Evolutionary conservation across 441 rosid species (phyloP).

Genomic region (Erodium moschatum): DNA sequence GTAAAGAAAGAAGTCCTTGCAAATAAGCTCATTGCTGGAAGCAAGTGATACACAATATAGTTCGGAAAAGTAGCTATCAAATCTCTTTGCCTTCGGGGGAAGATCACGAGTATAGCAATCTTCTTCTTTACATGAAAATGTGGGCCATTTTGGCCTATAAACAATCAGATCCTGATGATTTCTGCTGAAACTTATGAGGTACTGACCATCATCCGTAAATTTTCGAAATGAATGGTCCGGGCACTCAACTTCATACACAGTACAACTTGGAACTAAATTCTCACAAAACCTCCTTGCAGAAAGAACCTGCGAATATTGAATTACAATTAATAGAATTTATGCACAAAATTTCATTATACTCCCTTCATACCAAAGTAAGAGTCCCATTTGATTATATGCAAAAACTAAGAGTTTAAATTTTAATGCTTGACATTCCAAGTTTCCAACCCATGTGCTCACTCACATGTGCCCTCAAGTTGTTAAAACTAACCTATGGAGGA

Average conservation of each 20-base stretch:
- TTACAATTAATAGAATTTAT: conserved; percentile 13
- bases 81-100: conserved; percentile 56
- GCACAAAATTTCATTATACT: background rate
- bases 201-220: conserved; percentile 89
- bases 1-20: conserved; percentile 88
- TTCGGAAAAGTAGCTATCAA: conserved; percentile 81
- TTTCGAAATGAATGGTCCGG: conserved; percentile 87
- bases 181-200: conserved; percentile 80
- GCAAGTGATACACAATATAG: conserved; percentile 66
- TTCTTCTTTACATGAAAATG: conserved; percentile 56
- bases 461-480: background rate
- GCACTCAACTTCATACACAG: conserved; percentile 74
- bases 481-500: background rate
- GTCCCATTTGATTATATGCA: background rate
- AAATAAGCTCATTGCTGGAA: conserved; percentile 68
- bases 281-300: conserved; percentile 76
- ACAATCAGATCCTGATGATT: conserved; percentile 79
- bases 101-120: conserved; percentile 41
- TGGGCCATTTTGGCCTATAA: conserved; percentile 76
- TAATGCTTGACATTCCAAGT: too few relatives aligned
- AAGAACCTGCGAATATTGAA: conserved; percentile 51
- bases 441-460: background rate
- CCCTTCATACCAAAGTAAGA: background rate
- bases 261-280: conserved; percentile 75
- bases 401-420: background rate